Evolutionary conservation across 768 basidiomycete genomes (phyloP).

Genomic region (Tulasnella sp.): DNA sequence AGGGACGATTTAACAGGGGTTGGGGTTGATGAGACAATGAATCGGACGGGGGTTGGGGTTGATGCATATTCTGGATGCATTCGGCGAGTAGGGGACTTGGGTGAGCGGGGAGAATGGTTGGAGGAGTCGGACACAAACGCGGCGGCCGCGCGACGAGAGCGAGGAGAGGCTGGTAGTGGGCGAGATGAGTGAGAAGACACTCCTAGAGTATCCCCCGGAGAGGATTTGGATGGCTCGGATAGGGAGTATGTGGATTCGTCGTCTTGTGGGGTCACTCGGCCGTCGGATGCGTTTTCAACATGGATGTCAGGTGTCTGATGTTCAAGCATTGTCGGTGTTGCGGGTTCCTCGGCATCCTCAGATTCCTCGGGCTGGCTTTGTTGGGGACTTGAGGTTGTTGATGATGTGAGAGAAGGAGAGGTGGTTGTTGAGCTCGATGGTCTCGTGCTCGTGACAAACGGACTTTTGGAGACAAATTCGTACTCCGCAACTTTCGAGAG

Average conservation of each 20-base stretch:
- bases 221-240: not conserved
- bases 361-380: conserved; percentile 1
- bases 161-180: conserved; percentile 6
- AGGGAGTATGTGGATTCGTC: not conserved
- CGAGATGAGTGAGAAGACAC: not conserved
- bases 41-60: not conserved
- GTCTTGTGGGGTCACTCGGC: not conserved
- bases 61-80: conserved; percentile 11
- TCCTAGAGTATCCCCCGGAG: not conserved
- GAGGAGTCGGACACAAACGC: not conserved
- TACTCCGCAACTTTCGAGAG: conserved; percentile 62
- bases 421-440: not conserved
- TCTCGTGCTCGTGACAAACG: conserved; percentile 36
- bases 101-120: conserved; percentile 16
- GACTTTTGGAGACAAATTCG: conserved; percentile 74
- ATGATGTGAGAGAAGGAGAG: not conserved
- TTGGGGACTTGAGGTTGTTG: conserved; percentile 1
- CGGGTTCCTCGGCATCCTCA: not conserved
- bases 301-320: not conserved
- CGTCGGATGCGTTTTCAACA: not conserved
- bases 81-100: conserved; percentile 19
- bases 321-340: not conserved
- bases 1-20: conserved; percentile 23
- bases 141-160: not conserved
- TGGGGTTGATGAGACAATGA: not conserved